Evolutionary conservation across 148 eudicot genomes (phyloP).

Genomic region (Cornus suecica): DNA sequence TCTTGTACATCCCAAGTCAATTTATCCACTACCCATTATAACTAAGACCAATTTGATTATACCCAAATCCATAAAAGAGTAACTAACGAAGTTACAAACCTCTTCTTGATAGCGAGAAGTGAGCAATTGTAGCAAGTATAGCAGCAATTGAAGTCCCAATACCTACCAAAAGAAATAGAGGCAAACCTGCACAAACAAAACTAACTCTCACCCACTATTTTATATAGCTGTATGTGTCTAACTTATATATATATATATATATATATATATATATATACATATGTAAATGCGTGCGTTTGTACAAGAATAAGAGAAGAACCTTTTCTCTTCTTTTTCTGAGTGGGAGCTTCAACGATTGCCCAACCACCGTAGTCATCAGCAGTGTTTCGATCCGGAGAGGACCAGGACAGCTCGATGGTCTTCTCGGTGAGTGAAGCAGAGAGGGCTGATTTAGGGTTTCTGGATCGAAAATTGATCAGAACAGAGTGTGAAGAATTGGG

Average conservation of each 20-base stretch:
- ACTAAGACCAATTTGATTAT: neutral
- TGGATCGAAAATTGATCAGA: conserved; percentile 15
- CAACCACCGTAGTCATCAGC: conserved; percentile 69
- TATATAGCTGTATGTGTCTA: neutral
- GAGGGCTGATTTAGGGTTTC: conserved; percentile 19
- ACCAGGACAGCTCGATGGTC: conserved; percentile 43
- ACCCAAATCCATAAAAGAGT: neutral
- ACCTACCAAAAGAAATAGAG: conserved; percentile 42
- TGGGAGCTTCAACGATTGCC: conserved; percentile 38
- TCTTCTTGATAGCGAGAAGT: conserved; percentile 37
- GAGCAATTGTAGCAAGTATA: conserved; percentile 44
- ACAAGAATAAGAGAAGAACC: conserved; percentile 33
- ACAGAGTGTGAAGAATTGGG: conserved; percentile 9
- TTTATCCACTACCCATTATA: neutral
- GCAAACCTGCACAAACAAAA: conserved; percentile 41
- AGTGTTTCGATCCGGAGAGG: conserved; percentile 20
- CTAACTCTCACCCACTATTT: neutral
- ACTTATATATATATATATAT: too few relatives aligned
- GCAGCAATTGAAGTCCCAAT: conserved; percentile 59
- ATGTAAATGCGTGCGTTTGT: too few relatives aligned
- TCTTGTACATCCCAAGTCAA: neutral
- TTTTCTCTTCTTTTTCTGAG: conserved; percentile 26
- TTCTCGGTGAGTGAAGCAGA: conserved; percentile 31
- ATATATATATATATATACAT: too few relatives aligned
- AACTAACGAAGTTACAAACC: conserved; percentile 34